Evolutionary conservation across 495 filamentous ascomycete genomes (phyloP).

Genomic region (Hyaloscypha hepaticicola): DNA sequence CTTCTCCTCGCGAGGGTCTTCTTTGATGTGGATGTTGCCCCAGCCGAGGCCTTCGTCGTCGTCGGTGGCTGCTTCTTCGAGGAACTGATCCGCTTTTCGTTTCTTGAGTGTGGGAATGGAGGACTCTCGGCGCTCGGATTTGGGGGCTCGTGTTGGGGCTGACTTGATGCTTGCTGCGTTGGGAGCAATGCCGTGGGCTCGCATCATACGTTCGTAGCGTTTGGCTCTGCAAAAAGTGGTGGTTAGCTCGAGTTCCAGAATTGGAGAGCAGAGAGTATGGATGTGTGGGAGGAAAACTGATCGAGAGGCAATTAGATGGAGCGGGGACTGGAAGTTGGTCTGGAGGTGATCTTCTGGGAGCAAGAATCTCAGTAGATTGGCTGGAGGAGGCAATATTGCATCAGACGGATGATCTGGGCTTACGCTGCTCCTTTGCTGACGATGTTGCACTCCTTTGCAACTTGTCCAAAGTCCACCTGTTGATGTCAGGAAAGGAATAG

Average conservation of each 20-base stretch:
- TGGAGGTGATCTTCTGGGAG: not conserved
- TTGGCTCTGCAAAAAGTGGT: slow-evolving; percentile 48
- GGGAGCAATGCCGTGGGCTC: slow-evolving; percentile 49
- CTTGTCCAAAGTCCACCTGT: slow-evolving; percentile 60
- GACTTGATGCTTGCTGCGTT: slow-evolving; percentile 30
- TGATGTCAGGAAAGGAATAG: not conserved
- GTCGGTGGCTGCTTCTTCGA: slow-evolving; percentile 17
- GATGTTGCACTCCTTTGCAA: slow-evolving; percentile 62
- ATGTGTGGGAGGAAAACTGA: too few relatives aligned
- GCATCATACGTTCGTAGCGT: slow-evolving; percentile 63
- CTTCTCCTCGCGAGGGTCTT: slow-evolving; percentile 7
- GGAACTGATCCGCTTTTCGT: slow-evolving; percentile 23
- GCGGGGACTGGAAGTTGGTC: not conserved
- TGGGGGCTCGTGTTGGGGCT: slow-evolving; percentile 13
- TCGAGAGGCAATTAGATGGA: too few relatives aligned
- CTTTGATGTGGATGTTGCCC: slow-evolving; percentile 23
- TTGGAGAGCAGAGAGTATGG: not conserved
- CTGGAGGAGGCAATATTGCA: too few relatives aligned
- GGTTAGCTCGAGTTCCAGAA: slow-evolving; percentile 2
- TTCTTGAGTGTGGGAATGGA: slow-evolving; percentile 5
- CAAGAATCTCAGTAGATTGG: slow-evolving; percentile 17
- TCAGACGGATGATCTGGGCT: too few relatives aligned
- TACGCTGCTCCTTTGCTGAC: slow-evolving; percentile 66
- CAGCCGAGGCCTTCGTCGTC: slow-evolving; percentile 23
- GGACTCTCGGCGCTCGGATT: slow-evolving; percentile 20